Evolutionary conservation across 1,139 yeast genomes (phyloP).

Genomic region (Kurtzmaniella quercitrusa): DNA sequence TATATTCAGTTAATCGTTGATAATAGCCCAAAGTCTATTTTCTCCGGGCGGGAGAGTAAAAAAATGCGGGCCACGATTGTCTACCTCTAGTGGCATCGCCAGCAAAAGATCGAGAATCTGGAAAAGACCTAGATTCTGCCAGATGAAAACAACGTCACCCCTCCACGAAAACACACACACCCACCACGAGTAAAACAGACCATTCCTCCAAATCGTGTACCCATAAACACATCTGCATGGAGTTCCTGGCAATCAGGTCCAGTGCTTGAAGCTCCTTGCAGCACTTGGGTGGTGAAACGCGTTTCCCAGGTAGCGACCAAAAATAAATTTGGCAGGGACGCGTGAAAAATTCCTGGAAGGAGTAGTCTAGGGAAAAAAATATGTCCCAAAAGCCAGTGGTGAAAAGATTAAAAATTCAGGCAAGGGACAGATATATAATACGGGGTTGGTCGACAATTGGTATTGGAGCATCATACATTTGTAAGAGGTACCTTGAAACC

Average conservation of each 20-base stretch:
- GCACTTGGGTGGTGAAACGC: background rate
- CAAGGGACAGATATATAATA: background rate
- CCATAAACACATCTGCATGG: background rate
- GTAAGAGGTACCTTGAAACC: background rate
- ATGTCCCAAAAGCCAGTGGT: background rate
- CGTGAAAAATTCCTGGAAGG: slow-evolving; percentile 8
- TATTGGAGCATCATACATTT: background rate
- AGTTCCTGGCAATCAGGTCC: background rate
- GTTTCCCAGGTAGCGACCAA: slow-evolving; percentile 1
- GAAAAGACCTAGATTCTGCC: background rate
- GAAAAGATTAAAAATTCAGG: background rate
- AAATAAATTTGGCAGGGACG: background rate
- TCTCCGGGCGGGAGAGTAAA: no score
- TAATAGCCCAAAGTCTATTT: no score
- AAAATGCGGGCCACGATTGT: no score
- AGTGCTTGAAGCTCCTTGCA: background rate
- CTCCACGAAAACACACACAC: background rate
- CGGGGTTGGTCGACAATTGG: background rate
- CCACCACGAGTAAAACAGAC: background rate
- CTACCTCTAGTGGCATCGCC: no score
- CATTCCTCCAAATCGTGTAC: background rate
- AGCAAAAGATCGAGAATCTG: no score
- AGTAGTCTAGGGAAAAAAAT: slow-evolving; percentile 3
- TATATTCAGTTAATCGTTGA: no score
- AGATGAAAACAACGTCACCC: background rate